A percentile compares a stretch with the other conserved stretches of the same genome.
phyloP scores from a whole-genome alignment of 2,329 filamentous ascomycete genomes.

The Aspergillus sp. region DNA sequence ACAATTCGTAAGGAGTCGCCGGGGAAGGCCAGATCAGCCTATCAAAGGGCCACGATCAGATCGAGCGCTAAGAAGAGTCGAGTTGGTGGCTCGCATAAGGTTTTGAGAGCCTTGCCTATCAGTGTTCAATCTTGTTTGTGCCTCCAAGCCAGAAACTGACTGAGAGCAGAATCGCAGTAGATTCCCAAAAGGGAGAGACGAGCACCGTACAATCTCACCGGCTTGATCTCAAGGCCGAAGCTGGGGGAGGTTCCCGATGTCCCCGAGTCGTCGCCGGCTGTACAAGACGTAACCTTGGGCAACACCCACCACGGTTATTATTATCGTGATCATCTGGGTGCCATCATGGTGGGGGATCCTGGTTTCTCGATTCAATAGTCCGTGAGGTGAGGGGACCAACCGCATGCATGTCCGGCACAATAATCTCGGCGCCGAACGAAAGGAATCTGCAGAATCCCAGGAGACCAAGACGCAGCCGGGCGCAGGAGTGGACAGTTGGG shows the following conservation, averaged over 20 bases:
- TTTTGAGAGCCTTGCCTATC: too few relatives aligned
- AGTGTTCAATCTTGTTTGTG: too few relatives aligned
- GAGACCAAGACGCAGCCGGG: too few relatives aligned
- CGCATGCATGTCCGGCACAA: constrained; percentile 6
- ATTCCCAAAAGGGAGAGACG: background rate
- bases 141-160: too few relatives aligned
- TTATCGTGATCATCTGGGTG: too few relatives aligned
- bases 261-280: constrained; percentile 3
- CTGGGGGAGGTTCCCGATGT: constrained; percentile 6
- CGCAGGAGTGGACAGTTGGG: too few relatives aligned
- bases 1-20: background rate
- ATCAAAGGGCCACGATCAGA: constrained; percentile 1
- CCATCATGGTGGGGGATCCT: too few relatives aligned
- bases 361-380: too few relatives aligned
- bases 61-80: background rate
- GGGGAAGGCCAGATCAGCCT: background rate
- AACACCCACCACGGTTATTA: too few relatives aligned
- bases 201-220: background rate
- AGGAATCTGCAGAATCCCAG: too few relatives aligned
- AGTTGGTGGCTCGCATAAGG: background rate
- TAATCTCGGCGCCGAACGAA: too few relatives aligned
- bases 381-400: background rate
- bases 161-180: too few relatives aligned
- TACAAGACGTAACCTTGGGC: constrained; percentile 2
- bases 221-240: background rate